These are phyloP conservation scores for Cenchrus fungigraminus DNA, from an alignment of 176 grass and related monocot genomes.

Conservation along the genomic window DNA sequence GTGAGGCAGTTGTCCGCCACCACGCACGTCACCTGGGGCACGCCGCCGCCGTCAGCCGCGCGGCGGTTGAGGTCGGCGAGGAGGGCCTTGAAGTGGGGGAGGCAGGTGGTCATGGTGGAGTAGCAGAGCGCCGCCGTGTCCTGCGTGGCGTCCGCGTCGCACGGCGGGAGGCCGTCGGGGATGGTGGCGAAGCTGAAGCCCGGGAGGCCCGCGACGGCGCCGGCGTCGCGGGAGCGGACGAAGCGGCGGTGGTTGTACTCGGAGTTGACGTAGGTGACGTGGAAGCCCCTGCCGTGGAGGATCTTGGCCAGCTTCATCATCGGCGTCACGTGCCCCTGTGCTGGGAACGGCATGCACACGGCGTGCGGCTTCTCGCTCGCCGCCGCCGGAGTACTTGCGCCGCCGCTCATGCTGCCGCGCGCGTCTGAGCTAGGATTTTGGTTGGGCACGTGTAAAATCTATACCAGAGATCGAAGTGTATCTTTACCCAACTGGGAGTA, in stretches of 20 bases:
- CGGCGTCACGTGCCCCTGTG: constrained; percentile 50
- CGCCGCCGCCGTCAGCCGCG: neutral
- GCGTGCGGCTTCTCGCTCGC: constrained; percentile 40
- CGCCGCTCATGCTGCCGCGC: neutral
- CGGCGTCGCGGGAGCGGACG: constrained; percentile 10
- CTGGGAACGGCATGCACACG: constrained; percentile 49
- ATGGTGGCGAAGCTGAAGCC: constrained; percentile 45
- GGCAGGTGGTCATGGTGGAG: constrained; percentile 15
- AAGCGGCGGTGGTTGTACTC: constrained; percentile 61
- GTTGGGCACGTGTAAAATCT: no score
- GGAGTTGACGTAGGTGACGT: constrained; percentile 71
- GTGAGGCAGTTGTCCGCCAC: constrained; percentile 46
- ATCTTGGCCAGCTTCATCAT: constrained; percentile 62
- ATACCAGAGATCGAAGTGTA: no score
- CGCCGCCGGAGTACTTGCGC: neutral
- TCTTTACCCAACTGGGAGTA: no score
- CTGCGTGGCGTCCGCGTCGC: constrained; percentile 42
- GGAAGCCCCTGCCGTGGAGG: constrained; percentile 49
- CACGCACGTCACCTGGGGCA: constrained; percentile 42
- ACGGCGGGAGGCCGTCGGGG: constrained; percentile 39
- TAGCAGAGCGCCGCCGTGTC: neutral
- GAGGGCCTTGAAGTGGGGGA: constrained; percentile 10
- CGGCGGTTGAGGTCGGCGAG: neutral
- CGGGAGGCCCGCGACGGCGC: neutral
- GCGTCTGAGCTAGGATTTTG: neutral